These are phyloP conservation scores for Mrakia gelida DNA, from an alignment of 768 basidiomycete genomes.

Conservation along the genomic window DNA sequence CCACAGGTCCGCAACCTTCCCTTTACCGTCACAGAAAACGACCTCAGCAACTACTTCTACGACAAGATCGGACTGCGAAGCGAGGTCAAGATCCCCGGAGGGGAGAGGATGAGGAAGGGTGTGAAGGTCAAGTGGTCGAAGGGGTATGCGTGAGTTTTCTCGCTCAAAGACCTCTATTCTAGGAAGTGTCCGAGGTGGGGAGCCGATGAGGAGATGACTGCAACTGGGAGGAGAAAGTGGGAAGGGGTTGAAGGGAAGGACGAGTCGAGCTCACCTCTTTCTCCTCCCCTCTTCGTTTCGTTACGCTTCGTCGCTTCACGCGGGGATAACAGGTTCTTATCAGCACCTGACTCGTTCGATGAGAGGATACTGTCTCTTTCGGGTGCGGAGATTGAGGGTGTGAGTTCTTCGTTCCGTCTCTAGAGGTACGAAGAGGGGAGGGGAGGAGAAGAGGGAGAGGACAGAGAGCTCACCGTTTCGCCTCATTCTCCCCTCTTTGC, in stretches of 20 bases:
- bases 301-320: too few species aligned
- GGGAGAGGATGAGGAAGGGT: neutral
- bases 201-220: neutral
- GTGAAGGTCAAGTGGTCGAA: neutral
- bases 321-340: too few species aligned
- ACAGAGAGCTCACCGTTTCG: neutral
- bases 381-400: too few species aligned
- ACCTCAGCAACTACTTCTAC: neutral
- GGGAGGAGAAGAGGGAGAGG: neutral
- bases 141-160: neutral
- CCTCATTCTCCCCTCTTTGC: too few species aligned
- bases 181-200: neutral
- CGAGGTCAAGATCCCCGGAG: neutral
- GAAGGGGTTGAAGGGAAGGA: neutral
- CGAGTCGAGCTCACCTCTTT: too few species aligned
- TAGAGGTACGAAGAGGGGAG: too few species aligned
- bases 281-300: too few species aligned
- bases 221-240: too few species aligned
- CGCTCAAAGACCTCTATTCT: neutral
- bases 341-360: too few species aligned
- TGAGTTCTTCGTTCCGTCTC: too few species aligned
- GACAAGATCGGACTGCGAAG: neutral
- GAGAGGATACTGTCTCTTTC: too few species aligned
- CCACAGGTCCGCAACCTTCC: neutral
- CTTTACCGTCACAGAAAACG: neutral